Base-by-base conservation (phyloP, 148 eudicot genomes). In the Fagopyrum esculentum region DNA sequence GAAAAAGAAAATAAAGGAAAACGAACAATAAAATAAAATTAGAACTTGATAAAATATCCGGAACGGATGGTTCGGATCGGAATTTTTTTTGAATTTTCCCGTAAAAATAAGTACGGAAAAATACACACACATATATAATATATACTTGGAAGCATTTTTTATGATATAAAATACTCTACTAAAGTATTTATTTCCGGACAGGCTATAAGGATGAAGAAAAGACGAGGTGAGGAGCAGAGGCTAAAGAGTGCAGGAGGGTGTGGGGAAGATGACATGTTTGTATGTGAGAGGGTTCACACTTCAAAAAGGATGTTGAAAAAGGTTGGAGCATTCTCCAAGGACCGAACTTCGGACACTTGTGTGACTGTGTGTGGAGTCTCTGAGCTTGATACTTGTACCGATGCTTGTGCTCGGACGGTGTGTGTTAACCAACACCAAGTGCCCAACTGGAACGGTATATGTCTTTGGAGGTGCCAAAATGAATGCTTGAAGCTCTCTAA, bases 361-460 rank as follows among this genome's bases (percentile, higher is more conserved):
- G 85, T 86, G 54, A 88, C 92, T 4, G 92, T 88, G 4, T 86
- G 89, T 44, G 89, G 92, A 13, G 89, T 84, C 1, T 88, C 89
- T 6, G 89, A 88, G 81, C 86, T 88, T 1, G 89, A 88, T 78
- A 84, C 92, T 4, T 88, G 91, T 78, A 76, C 89, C 16, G 89
- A 88, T 73, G 89, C 91, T 1, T 86, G 91, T 77, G 91, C 89
- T 0, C 85, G 91, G 1, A 81, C 91, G 1, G 89, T 88, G 5
- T 86, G 92, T 46, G 89, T 88, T 51, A 88, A 84, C 70, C 92
- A 86, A 75, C 92, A 88, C 81, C 92, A 86, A 66, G 89, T 88
- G 10, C 92, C 88, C 2, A 86, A 88, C 79, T 86, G 89, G 92
- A 88, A 88, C 47, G 89, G 86, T 56, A 82, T 88, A 50, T 88